These are phyloP conservation scores for Xylaria cubensis DNA, from an alignment of 495 filamentous ascomycete genomes.

Conservation along the genomic window DNA sequence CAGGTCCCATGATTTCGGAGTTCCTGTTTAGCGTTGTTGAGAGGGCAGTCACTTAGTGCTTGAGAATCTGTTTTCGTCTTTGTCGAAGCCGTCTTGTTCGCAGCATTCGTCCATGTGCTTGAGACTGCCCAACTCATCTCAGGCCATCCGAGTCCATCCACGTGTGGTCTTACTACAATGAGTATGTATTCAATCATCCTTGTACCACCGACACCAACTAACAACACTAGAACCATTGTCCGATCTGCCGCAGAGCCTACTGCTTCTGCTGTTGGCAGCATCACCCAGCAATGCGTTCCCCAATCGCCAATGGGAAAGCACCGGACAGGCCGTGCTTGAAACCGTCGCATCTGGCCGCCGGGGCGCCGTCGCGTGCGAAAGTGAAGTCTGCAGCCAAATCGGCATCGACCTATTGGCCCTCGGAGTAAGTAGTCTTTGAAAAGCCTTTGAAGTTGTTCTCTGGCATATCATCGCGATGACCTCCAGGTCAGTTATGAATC, in stretches of 20 bases:
- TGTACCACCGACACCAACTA: background rate
- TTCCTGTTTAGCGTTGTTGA: background rate
- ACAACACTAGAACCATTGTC: constrained; percentile 11
- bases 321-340: constrained; percentile 33
- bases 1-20: background rate
- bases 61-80: background rate
- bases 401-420: constrained; percentile 72
- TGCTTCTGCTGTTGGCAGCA: constrained; percentile 30
- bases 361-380: constrained; percentile 85
- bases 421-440: constrained; percentile 50
- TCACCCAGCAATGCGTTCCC: constrained; percentile 29
- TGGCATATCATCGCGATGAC: background rate
- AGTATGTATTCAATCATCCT: background rate
- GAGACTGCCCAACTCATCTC: background rate
- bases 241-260: constrained; percentile 31
- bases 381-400: constrained; percentile 74
- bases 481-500: background rate
- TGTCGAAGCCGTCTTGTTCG: background rate
- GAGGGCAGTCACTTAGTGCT: background rate
- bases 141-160: background rate
- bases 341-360: constrained; percentile 31
- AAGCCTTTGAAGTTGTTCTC: no score
- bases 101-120: background rate
- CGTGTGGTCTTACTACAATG: background rate
- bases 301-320: constrained; percentile 25